phyloP scores from a whole-genome alignment of 1,284 basidiomycete species.

The Austroboletus niveus region DNA sequence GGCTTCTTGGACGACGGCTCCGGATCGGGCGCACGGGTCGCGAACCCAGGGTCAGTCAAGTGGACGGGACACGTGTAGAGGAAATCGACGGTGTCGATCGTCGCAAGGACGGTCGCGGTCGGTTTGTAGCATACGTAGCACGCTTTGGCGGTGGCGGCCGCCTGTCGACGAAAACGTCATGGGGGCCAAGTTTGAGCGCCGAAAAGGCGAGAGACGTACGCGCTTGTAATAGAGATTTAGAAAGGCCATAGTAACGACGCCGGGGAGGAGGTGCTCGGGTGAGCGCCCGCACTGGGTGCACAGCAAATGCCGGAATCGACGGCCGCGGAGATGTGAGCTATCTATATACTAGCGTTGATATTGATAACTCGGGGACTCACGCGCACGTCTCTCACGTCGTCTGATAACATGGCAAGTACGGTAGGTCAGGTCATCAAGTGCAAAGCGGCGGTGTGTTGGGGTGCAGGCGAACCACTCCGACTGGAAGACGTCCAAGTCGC shows the following conservation, averaged over 20 bases:
- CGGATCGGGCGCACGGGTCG: slow-evolving; percentile 49
- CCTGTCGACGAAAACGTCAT: slow-evolving; percentile 37
- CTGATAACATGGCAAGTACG: slow-evolving; percentile 58
- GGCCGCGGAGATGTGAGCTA: too few species aligned
- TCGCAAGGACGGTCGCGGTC: slow-evolving; percentile 71
- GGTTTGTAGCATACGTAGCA: slow-evolving; percentile 75
- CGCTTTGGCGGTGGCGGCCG: slow-evolving; percentile 62
- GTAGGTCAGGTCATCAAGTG: slow-evolving; percentile 81
- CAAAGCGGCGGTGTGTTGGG: slow-evolving; percentile 97
- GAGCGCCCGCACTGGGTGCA: too few species aligned
- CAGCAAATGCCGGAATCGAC: too few species aligned
- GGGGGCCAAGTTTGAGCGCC: too few species aligned
- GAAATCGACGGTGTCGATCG: slow-evolving; percentile 72
- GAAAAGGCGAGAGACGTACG: slow-evolving; percentile 37
- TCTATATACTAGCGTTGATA: background rate
- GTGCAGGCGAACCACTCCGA: slow-evolving; percentile 83
- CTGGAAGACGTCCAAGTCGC: slow-evolving; percentile 93
- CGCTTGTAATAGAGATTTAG: slow-evolving; percentile 79
- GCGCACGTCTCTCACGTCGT: slow-evolving; percentile 8
- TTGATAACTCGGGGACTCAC: slow-evolving; percentile 1
- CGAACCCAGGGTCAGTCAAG: slow-evolving; percentile 69
- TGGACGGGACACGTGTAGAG: slow-evolving; percentile 70
- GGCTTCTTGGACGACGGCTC: slow-evolving; percentile 40
- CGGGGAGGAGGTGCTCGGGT: too few species aligned
- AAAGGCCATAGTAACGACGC: slow-evolving; percentile 53